Percentiles rank a stretch among this genome's conserved stretches.
These are phyloP conservation scores for Musa acuminata DNA, from an alignment of 176 grass and related monocot genomes.

Conservation along the genomic window DNA sequence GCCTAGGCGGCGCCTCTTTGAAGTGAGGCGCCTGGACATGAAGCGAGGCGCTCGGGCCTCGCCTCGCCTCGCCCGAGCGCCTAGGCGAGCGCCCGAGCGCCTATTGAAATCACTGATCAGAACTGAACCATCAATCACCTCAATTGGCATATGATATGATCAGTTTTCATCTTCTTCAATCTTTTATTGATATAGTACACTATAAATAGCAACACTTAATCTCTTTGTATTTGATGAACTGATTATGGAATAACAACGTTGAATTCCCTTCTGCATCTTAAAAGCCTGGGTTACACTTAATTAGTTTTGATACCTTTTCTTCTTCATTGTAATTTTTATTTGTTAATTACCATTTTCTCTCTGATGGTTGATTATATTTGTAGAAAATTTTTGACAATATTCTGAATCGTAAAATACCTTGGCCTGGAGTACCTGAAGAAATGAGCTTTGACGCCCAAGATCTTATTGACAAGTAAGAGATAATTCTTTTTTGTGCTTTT, in stretches of 20 bases:
- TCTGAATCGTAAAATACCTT: slow-evolving; percentile 95
- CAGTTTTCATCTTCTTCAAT: not conserved
- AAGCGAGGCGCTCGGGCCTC: too few relatives aligned
- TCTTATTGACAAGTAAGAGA: slow-evolving; percentile 91
- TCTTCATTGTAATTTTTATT: not conserved
- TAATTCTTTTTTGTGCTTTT: not conserved
- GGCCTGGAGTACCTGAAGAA: slow-evolving; percentile 84
- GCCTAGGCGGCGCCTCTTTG: too few relatives aligned
- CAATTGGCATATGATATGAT: not conserved
- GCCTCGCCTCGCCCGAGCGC: too few relatives aligned
- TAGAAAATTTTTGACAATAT: slow-evolving; percentile 99
- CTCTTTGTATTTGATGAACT: not conserved
- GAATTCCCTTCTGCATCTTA: not conserved
- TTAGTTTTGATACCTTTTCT: not conserved
- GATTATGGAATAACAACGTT: not conserved
- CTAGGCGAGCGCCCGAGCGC: too few relatives aligned
- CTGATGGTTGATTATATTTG: slow-evolving; percentile 29
- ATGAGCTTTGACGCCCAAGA: slow-evolving; percentile 76
- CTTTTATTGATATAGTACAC: not conserved
- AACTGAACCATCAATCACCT: not conserved
- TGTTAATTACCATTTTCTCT: slow-evolving; percentile 9
- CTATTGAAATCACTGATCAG: too few relatives aligned
- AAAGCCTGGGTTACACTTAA: not conserved
- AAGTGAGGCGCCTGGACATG: too few relatives aligned
- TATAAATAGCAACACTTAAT: not conserved